Base-by-base conservation (phyloP, 1,284 basidiomycete genomes). In the Rhodotorula mucilaginosa region DNA sequence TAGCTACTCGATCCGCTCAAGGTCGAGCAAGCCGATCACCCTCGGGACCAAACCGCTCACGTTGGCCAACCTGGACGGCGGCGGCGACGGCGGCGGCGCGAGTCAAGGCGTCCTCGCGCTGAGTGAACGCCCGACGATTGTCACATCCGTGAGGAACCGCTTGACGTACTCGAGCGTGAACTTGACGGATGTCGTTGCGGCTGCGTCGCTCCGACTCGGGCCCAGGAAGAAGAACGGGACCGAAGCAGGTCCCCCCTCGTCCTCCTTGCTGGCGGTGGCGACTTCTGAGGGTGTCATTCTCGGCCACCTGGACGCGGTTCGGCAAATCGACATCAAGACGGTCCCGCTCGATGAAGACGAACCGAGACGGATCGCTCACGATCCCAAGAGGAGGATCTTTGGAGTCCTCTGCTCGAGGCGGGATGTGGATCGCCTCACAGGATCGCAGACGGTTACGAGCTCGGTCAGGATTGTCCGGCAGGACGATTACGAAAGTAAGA, bases 21-120 rank as follows among this genome's bases (percentile, higher is more conserved):
- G 39, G 7, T 51, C 65, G 15, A 59, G 83, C 77, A 90, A 88
- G 76, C 79, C 86, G 6, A 83, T 89, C 31, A 84, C 87, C 0
- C 81, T 95, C n/a, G 93, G 93, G 2, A 84, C 83, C 65, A 81
- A 85, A 18, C 90, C 91, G 3, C 87, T 92, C 46, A 83, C 82
- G 19, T 81, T 94, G 69, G 84, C 85, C 21, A 65, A 71, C 16
- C 74, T 81, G 58, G 58, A 59, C 31, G 75, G 3, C 76, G 74
- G 48, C n/a, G 58, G 29, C 2, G 18, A n/a, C 29, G 61, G n/a
- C 39, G 39, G 39, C 39, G 39, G 39, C 39, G 39, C 39, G 12
- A 44, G 39, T 44, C 39, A 44, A 44, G 39, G 39, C 23, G 78
- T 81, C 0, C 74, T 81, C 19, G 80, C 77, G 5, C 70, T 73